Percentiles rank a stretch among this genome's conserved stretches.
These are phyloP conservation scores for Dendrobium chrysotoxum DNA, from an alignment of 106 monocot genomes.

Conservation along the genomic window DNA sequence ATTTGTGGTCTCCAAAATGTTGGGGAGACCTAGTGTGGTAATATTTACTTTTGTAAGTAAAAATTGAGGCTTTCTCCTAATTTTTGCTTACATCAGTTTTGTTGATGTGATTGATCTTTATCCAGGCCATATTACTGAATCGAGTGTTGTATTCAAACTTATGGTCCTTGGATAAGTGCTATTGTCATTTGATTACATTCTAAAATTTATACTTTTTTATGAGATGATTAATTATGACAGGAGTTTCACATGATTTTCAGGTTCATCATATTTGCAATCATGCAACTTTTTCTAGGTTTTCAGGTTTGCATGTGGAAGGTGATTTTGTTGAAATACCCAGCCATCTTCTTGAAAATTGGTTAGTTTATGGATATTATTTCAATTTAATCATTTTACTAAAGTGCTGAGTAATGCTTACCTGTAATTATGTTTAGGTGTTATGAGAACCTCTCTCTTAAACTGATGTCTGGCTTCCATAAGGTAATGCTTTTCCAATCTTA, in stretches of 20 bases:
- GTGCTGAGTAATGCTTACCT: background rate
- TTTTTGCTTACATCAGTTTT: no score
- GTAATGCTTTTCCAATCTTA: slow-evolving; percentile 23
- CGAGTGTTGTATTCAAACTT: background rate
- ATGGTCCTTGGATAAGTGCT: background rate
- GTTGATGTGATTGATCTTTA: background rate
- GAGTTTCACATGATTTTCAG: slow-evolving; percentile 22
- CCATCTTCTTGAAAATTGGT: slow-evolving; percentile 94
- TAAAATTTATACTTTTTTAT: background rate
- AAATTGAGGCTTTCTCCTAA: no score
- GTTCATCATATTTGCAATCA: slow-evolving; percentile 90
- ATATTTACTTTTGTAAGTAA: no score
- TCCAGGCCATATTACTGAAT: background rate
- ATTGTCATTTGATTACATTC: background rate
- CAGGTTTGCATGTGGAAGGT: slow-evolving; percentile 62
- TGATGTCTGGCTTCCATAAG: slow-evolving; percentile 83
- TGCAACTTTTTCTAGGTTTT: slow-evolving; percentile 79
- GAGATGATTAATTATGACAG: background rate
- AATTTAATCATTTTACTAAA: background rate
- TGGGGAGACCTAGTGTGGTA: no score
- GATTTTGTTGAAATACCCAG: slow-evolving; percentile 88
- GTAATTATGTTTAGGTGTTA: slow-evolving; percentile 64
- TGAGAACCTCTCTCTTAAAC: slow-evolving; percentile 60
- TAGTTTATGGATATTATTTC: slow-evolving; percentile 5
- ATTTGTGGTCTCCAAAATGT: no score